Conservation (phyloP, 1,284 basidiomycete species). For the Pterula multifida region DNA sequence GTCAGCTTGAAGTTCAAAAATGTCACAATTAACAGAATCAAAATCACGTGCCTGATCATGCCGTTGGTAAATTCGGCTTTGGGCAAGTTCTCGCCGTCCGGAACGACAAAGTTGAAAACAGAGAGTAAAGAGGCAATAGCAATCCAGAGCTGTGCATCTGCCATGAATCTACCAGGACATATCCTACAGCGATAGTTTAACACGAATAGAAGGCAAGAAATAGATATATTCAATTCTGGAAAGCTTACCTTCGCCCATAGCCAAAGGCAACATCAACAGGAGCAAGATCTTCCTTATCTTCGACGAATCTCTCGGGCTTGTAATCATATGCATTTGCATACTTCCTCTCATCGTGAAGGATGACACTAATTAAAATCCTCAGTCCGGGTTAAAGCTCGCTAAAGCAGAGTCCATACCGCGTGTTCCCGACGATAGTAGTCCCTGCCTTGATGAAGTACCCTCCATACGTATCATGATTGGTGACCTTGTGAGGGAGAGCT, state of each 20-base stretch:
- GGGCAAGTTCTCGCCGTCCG: conserved; percentile 3
- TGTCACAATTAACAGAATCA: background rate
- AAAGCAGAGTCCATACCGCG: conserved; percentile 14
- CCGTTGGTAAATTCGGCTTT: conserved; percentile 9
- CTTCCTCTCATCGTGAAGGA: conserved; percentile 30
- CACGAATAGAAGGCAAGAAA: background rate
- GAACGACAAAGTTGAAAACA: conserved; percentile 8
- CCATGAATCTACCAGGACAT: conserved; percentile 12
- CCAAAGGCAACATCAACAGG: conserved; percentile 9
- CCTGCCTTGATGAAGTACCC: conserved; percentile 29
- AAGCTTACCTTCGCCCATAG: conserved; percentile 6
- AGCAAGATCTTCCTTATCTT: conserved; percentile 5
- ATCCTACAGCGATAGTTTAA: conserved; percentile 8
- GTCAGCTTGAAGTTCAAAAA: background rate
- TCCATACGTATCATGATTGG: conserved; percentile 23
- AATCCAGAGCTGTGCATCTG: conserved; percentile 12
- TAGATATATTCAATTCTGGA: no score
- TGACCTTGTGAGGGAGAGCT: conserved; percentile 33
- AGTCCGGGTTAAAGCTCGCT: background rate
- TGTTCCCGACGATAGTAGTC: conserved; percentile 24
- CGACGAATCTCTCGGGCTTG: conserved; percentile 32
- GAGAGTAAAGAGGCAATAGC: conserved; percentile 11
- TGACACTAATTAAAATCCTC: conserved; percentile 23
- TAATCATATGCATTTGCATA: conserved; percentile 29
- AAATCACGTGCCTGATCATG: conserved; percentile 9